Percentiles rank a stretch among this genome's conserved stretches.
These are phyloP conservation scores for Neopestalotiopsis clavispora DNA, from an alignment of 2,329 filamentous ascomycete species.

Conservation along the genomic window DNA sequence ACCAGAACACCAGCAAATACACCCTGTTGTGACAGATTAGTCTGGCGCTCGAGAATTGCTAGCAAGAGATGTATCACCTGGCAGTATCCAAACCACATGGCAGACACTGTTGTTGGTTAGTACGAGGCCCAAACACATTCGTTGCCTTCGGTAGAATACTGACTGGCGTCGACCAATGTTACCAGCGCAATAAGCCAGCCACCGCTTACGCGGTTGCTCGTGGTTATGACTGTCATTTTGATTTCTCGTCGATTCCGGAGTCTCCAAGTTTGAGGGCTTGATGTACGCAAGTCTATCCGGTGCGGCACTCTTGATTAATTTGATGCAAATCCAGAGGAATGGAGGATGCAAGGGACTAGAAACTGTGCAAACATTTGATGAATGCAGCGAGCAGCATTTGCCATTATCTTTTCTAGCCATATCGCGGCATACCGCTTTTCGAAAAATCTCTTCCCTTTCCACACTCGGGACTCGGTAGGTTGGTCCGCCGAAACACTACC, in stretches of 20 bases:
- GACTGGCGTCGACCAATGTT: conserved; percentile 35
- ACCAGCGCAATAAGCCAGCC: conserved; percentile 32
- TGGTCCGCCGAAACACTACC: conserved; percentile 9
- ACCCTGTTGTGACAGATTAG: conserved; percentile 31
- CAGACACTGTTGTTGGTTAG: conserved; percentile 27
- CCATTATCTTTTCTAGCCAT: not conserved
- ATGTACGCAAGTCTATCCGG: not conserved
- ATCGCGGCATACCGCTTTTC: not conserved
- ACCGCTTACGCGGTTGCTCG: conserved; percentile 18
- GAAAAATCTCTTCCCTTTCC: not conserved
- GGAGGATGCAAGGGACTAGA: not conserved
- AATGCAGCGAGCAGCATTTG: not conserved
- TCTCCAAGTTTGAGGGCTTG: not conserved
- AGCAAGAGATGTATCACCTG: conserved; percentile 25
- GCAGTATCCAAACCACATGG: conserved; percentile 37
- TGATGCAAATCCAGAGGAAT: not conserved
- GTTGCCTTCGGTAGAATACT: conserved; percentile 26
- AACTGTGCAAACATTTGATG: not conserved
- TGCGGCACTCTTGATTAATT: not conserved
- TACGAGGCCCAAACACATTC: not conserved
- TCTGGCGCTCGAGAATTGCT: not conserved
- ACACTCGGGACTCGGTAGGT: conserved; percentile 1
- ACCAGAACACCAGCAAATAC: conserved; percentile 49
- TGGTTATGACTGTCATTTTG: not conserved
- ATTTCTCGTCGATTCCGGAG: not conserved